phyloP scores from a whole-genome alignment of 2,329 filamentous ascomycete species.

The Calonectria naviculata region DNA sequence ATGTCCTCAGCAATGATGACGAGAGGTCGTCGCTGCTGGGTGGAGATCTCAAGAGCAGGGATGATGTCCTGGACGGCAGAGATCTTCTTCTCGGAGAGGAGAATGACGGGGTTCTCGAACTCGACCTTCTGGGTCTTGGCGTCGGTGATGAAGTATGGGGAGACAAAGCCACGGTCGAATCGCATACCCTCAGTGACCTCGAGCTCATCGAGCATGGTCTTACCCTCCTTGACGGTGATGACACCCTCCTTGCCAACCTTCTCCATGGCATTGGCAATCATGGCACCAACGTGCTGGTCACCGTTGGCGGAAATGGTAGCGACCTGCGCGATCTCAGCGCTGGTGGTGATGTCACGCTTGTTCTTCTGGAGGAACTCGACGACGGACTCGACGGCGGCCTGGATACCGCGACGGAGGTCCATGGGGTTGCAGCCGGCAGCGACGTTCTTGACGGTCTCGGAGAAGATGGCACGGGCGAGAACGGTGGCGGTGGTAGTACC shows the following conservation, averaged over 20 bases:
- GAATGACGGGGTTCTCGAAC: slow-evolving; percentile 99
- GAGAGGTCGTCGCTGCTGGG: slow-evolving; percentile 92
- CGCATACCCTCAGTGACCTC: slow-evolving; percentile 99
- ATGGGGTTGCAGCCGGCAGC: slow-evolving; percentile 99
- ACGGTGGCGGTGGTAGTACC: slow-evolving; percentile 98
- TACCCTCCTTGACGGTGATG: slow-evolving; percentile 99
- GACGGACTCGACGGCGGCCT: slow-evolving; percentile 94
- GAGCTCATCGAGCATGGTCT: slow-evolving; percentile 97
- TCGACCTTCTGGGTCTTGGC: slow-evolving; percentile 99
- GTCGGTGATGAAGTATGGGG: slow-evolving; percentile 99
- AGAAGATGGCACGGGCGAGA: slow-evolving; percentile 97
- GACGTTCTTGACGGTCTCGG: slow-evolving; percentile 99
- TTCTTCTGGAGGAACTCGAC: slow-evolving; percentile 95
- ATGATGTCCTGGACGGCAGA: slow-evolving; percentile 99
- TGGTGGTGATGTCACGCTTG: slow-evolving; percentile 98
- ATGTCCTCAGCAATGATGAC: slow-evolving; percentile 99
- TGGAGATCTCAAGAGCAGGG: slow-evolving; percentile 95
- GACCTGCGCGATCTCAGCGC: slow-evolving; percentile 96
- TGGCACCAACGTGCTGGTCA: slow-evolving; percentile 91
- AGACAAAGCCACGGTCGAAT: slow-evolving; percentile 98
- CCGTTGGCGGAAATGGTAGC: slow-evolving; percentile 99
- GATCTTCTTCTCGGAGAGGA: slow-evolving; percentile 99
- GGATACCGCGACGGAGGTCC: slow-evolving; percentile 97
- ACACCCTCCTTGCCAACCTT: slow-evolving; percentile 99
- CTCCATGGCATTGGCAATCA: slow-evolving; percentile 99